A percentile compares a stretch with the other conserved stretches of the same genome.
These are phyloP conservation scores for Cladobotryum protrusum DNA, from an alignment of 2,329 filamentous ascomycete species.

Conservation along the genomic window DNA sequence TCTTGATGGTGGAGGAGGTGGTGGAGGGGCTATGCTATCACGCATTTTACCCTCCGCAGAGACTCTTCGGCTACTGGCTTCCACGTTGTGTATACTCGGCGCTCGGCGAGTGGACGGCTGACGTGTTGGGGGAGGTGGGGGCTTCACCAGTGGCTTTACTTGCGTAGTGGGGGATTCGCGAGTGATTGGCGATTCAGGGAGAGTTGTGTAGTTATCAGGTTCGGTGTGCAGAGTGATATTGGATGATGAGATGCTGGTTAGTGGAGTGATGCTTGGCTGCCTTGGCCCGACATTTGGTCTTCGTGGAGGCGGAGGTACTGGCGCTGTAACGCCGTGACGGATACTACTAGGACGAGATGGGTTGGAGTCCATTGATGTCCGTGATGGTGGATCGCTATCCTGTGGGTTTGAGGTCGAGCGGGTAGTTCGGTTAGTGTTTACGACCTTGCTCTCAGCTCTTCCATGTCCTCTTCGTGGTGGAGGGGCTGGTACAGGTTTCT, in stretches of 20 bases:
- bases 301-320: constrained; percentile 50
- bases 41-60: constrained; percentile 24
- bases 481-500: constrained; percentile 43
- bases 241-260: constrained; percentile 13
- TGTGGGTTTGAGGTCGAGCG: constrained; percentile 11
- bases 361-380: constrained; percentile 46
- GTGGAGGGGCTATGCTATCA: constrained; percentile 29
- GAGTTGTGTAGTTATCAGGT: constrained; percentile 15
- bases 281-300: constrained; percentile 37
- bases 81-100: constrained; percentile 36
- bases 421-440: constrained; percentile 15
- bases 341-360: constrained; percentile 41
- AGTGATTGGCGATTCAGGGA: constrained; percentile 12
- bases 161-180: background rate
- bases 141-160: constrained; percentile 22
- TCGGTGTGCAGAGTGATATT: constrained; percentile 12
- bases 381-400: constrained; percentile 35
- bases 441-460: constrained; percentile 38
- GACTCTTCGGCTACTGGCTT: constrained; percentile 27
- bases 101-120: constrained; percentile 40
- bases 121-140: constrained; percentile 41
- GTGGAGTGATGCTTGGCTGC: constrained; percentile 19
- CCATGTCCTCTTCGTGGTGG: constrained; percentile 44
- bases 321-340: constrained; percentile 36
- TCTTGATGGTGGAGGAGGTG: constrained; percentile 45